These are phyloP conservation scores for Phytopythium cucurbitacearum DNA, from an alignment of 352 stramenopile genomes.

Conservation along the genomic window DNA sequence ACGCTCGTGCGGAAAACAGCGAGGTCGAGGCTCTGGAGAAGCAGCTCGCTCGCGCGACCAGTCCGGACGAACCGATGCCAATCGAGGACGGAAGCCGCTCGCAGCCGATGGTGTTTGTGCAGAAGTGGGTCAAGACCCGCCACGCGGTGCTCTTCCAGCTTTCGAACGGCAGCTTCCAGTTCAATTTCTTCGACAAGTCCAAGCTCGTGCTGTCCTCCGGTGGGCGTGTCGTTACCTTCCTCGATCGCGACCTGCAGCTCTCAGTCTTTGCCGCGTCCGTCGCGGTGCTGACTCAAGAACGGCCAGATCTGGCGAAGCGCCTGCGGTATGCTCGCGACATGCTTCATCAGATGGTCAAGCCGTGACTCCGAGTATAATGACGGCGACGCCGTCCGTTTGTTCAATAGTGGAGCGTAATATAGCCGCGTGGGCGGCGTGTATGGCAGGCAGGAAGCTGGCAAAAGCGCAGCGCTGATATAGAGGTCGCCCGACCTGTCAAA, in stretches of 20 bases:
- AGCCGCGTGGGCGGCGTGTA: no score
- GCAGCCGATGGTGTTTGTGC: conserved; percentile 90
- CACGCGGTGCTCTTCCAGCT: conserved; percentile 98
- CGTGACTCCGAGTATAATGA: not conserved
- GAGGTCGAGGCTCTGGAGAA: conserved; percentile 39
- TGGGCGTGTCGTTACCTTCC: conserved; percentile 87
- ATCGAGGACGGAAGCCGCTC: conserved; percentile 2
- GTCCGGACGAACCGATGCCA: conserved; percentile 18
- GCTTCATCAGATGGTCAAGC: conserved; percentile 89
- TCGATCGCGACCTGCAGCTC: conserved; percentile 74
- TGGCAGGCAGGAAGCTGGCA: no score
- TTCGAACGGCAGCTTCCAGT: conserved; percentile 94
- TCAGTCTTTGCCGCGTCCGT: conserved; percentile 42
- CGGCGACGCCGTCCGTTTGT: no score
- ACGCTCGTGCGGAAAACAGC: conserved; percentile 59
- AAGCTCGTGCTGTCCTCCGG: conserved; percentile 93
- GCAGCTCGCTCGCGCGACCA: conserved; percentile 26
- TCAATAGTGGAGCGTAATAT: no score
- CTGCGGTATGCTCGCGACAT: conserved; percentile 96
- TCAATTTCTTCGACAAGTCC: conserved; percentile 96
- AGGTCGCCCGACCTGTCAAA: no score
- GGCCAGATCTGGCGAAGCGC: conserved; percentile 68
- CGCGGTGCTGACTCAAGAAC: conserved; percentile 53
- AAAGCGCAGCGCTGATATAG: no score
- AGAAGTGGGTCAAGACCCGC: conserved; percentile 98